Evolutionary conservation across 2,329 filamentous ascomycete species (phyloP), one percentile per base, ranked within the genome.

Genomic region (Penicillium sp.): DNA sequence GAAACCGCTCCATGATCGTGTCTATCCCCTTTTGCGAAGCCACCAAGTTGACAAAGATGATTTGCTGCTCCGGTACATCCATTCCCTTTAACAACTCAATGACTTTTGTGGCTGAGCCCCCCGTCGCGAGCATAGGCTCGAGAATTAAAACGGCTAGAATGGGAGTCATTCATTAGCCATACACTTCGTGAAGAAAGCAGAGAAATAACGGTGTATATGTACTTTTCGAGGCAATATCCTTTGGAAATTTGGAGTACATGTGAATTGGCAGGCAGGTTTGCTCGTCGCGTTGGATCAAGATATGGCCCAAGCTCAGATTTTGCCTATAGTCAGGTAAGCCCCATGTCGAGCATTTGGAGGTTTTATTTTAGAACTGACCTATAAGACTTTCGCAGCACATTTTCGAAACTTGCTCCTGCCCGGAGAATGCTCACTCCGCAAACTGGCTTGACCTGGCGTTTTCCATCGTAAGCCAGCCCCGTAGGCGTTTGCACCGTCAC

Each of bases 271-370:
- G 57, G 47, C 63, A 60, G 1, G 65, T 70, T 33, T 62, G 56
- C 50, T 68, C 68, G 48, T 71, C 62, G 38, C 68, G 60, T 51
- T 70, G 68, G 40, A 70, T 70, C 21, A 71, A 58, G 33, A 70
- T 65, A 53, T 68, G 66, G 8, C 67, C 68, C 59, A 66, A 8
- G 16, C 40, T 43, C 40, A 43, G 40, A 43, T 43, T 43, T 5
- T 43, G 40, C 20, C 40, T 43, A 43, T 5, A n/a, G 20, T 21
- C 40, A 43, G 40, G 40, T 43, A 43, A 43, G 16, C 40, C 40
- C 16, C 40, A 43, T 43, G 5, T n/a, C 40, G 14, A 21, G 14
- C 40, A 43, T 43, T 43, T 8, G 40, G 40, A 7, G 7, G 40
- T 21, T 43, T 43, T 16, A 43, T 5, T 63, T 3, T 65, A 65